A percentile compares a stretch with the other conserved stretches of the same genome.
These are phyloP conservation scores for Gremmenia infestans DNA, from an alignment of 2,329 filamentous ascomycete genomes.

Conservation along the genomic window DNA sequence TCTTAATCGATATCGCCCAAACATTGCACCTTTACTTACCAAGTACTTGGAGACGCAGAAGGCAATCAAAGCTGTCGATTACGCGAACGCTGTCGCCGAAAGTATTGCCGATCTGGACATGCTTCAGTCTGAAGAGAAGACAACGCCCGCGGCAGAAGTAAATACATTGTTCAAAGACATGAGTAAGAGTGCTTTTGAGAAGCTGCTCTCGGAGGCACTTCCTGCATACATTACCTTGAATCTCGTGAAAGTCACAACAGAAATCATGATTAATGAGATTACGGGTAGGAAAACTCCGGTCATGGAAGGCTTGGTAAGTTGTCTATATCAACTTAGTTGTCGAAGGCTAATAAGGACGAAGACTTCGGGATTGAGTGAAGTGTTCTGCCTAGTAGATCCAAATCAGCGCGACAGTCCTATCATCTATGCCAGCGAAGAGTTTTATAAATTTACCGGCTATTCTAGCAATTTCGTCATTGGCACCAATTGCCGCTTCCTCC, in stretches of 20 bases:
- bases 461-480: slow-evolving; percentile 81
- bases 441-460: slow-evolving; percentile 86
- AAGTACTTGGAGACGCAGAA: slow-evolving; percentile 15
- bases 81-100: slow-evolving; percentile 33
- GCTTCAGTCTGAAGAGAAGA: background rate
- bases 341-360: background rate
- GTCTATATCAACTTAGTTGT: background rate
- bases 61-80: slow-evolving; percentile 13
- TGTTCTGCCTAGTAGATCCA: slow-evolving; percentile 12
- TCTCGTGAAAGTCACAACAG: slow-evolving; percentile 4
- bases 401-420: slow-evolving; percentile 51
- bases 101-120: slow-evolving; percentile 37
- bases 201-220: slow-evolving; percentile 59
- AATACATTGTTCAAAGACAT: slow-evolving; percentile 46
- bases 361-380: slow-evolving; percentile 8
- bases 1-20: slow-evolving; percentile 9
- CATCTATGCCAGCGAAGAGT: slow-evolving; percentile 88
- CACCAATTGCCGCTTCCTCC: slow-evolving; percentile 85
- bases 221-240: slow-evolving; percentile 65
- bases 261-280: slow-evolving; percentile 7
- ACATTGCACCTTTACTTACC: slow-evolving; percentile 4
- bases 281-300: slow-evolving; percentile 5
- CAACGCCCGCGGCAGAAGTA: background rate
- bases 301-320: background rate
- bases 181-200: slow-evolving; percentile 55